Evolutionary conservation across 2,329 filamentous ascomycete species (phyloP), one percentile per base, ranked within the genome.

Genomic region (Didymella keratinophila): DNA sequence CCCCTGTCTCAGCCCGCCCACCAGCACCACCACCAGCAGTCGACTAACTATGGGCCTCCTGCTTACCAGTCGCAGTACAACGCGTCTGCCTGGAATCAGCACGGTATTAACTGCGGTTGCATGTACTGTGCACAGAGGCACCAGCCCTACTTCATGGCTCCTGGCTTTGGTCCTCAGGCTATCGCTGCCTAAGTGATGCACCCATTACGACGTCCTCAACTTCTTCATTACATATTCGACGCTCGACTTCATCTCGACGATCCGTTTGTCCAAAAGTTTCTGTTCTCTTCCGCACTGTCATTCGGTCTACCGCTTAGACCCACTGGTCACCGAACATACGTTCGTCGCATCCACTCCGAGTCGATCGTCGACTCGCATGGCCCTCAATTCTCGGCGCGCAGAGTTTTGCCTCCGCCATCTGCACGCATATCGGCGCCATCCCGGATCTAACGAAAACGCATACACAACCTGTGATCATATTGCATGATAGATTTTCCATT

Each of bases 1-100:
- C 68, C 75, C 55, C 62, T 71, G 68, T 73, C 72, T 68, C 77
- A 75, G 70, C 66, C 75, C 49, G 42, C 65, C 52, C 64, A 66
- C 52, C 74, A 79, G 78, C 83, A 70, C 76, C 81, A 71, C 28
- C 81, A 79, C 78, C 83, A 70, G 76, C 81, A 71, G 42, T 53
- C 71, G 54, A 63, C 70, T 65, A 75, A 71, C 52, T 77, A 76
- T 48, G 68, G 71, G 8, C 72, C 69, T 16, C 62, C 72, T 58
- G 63, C 73, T 14, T 78, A 77, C 62, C 61, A 66, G 27, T 60
- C 69, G 10, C 73, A 73, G 65, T 78, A 76, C 64, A 75, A 71
- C 48, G 58, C 68, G 28, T 74, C 74, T 46, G 68, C 67, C 25
- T 78, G 75, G 75, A 76, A 75, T 62, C 71, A 71, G 52, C 76